These are phyloP conservation scores for Ogataea pignaliae DNA, from an alignment of 805 yeast species.

Conservation along the genomic window DNA sequence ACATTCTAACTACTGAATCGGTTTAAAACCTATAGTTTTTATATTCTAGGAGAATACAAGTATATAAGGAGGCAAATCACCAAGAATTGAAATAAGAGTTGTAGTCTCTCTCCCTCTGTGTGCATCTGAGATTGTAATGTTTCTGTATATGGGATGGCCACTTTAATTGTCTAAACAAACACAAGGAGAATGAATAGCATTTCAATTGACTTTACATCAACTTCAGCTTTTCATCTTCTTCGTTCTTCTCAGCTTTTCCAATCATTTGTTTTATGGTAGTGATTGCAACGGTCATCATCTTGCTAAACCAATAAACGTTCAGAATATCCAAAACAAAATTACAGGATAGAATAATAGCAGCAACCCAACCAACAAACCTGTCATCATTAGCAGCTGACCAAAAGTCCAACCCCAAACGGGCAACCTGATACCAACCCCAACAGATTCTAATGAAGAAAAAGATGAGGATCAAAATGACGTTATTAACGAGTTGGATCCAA, in stretches of 20 bases:
- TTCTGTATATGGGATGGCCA: too few relatives aligned
- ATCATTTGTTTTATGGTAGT: constrained; percentile 31
- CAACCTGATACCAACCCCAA: constrained; percentile 38
- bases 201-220: constrained; percentile 23
- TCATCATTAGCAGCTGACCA: constrained; percentile 23
- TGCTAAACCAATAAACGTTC: constrained; percentile 34
- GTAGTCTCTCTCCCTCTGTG: too few relatives aligned
- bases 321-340: constrained; percentile 31
- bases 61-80: too few relatives aligned
- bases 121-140: too few relatives aligned
- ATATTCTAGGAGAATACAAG: too few relatives aligned
- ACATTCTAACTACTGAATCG: too few relatives aligned
- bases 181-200: too few relatives aligned
- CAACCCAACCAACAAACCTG: constrained; percentile 23
- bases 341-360: constrained; percentile 26
- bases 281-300: constrained; percentile 34
- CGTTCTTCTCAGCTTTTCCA: constrained; percentile 14
- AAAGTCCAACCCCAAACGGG: constrained; percentile 24
- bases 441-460: constrained; percentile 33
- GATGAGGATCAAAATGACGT: constrained; percentile 29
- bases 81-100: too few relatives aligned
- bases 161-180: too few relatives aligned
- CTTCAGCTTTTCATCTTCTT: constrained; percentile 27
- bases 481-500: constrained; percentile 29
- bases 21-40: too few relatives aligned